A percentile compares a stretch with the other conserved stretches of the same genome.
Conservation (phyloP, 441 rosid genomes). For the Corymbia calophylla region DNA sequence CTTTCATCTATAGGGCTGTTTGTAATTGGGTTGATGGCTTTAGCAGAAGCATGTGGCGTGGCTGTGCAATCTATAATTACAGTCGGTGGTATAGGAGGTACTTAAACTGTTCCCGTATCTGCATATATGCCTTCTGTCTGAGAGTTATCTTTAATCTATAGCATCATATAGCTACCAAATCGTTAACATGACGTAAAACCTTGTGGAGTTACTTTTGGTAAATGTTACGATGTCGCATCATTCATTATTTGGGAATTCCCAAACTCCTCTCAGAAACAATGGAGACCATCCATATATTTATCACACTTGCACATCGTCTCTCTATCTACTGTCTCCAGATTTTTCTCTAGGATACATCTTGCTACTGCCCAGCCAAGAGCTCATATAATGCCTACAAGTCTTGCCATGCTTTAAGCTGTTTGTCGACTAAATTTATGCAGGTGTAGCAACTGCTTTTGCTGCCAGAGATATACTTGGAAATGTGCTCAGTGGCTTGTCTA, state of each 20-base stretch:
- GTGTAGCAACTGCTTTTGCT: slow-evolving; percentile 99
- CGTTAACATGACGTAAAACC: neutral
- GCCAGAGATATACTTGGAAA: slow-evolving; percentile 84
- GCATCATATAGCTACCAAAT: neutral
- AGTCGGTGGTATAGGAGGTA: slow-evolving; percentile 98
- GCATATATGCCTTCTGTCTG: neutral
- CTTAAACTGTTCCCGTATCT: neutral
- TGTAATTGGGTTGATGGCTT: slow-evolving; percentile 70
- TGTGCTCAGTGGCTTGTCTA: slow-evolving; percentile 81
- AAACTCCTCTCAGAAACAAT: neutral
- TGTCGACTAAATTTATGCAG: slow-evolving; percentile 24
- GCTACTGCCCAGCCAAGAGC: neutral
- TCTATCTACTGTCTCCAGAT: neutral
- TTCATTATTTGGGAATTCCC: neutral
- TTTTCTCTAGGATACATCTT: neutral
- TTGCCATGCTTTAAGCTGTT: neutral
- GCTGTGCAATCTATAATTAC: slow-evolving; percentile 91
- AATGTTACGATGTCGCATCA: neutral
- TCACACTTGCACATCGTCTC: rapidly evolving
- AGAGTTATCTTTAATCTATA: neutral
- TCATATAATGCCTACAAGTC: neutral
- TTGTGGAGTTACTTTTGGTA: neutral
- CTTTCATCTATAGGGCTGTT: slow-evolving; percentile 78
- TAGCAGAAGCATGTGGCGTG: slow-evolving; percentile 92
- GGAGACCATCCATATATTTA: neutral